Evolutionary conservation across 495 filamentous ascomycete genomes (phyloP), one percentile per base, ranked within the genome.

Genomic region (Pyrenopolyporus hunteri): DNA sequence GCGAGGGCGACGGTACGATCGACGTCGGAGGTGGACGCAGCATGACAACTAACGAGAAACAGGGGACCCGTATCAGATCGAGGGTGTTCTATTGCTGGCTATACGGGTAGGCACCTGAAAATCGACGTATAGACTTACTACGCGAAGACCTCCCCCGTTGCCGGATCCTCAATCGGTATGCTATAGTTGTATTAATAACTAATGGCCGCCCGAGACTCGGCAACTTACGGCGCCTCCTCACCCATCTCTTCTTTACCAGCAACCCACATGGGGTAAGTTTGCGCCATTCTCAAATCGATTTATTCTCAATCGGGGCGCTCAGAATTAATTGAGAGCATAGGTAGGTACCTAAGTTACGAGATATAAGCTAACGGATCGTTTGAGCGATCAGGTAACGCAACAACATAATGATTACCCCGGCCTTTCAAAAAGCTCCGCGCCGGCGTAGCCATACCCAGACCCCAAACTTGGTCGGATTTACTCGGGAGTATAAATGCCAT

Each of bases 11-110:
- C 68, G 6, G 81, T 76, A 0, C 66, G 35, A 17, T 79, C 67
- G 19, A 86, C 75, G 35, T 83, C 80, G 16, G 75, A 67, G 3
- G 65, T 31, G 0, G 80, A 78, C 13, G 85, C 83, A 1, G 81
- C 70, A 57, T 84, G 76, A 66, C 80, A 80, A 33, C 80, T 81
- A 48, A 61, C 64, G 19, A 70, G 64, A 50, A 43, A 45, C 2
- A 1, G n/a, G 17, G 23, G 39, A 29, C 2, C 1, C 4, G 7
- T 25, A 37, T 58, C 53, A 53, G 33, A 20, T 9, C 36, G 10
- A 3, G 8, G 4, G 13, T 14, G 29, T 26, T 20, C 25, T 25
- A 6, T 50, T 8, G 6, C 14, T 42, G n/a, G 11, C 1, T 6
- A 23, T 20, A n/a, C n/a, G n/a, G n/a, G n/a, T n/a, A n/a, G n/a